Percentiles rank a stretch among this genome's conserved stretches.
phyloP scores from a whole-genome alignment of 331 rosid species.

The Malus hybrid region DNA sequence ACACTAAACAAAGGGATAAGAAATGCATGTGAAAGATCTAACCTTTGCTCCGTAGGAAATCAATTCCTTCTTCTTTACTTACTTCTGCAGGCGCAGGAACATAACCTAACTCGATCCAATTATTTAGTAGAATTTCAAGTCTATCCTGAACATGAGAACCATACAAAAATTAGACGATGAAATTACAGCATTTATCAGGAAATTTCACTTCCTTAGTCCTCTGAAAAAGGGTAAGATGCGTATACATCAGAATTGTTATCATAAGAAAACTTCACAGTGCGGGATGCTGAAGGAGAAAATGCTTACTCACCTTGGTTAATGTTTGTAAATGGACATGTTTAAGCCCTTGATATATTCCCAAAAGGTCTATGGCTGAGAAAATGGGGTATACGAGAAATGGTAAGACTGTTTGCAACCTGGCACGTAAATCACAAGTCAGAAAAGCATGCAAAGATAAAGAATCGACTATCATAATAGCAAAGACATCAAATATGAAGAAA shows the following conservation, averaged over 20 bases:
- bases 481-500: neutral
- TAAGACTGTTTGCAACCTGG: constrained; percentile 56
- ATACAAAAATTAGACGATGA: constrained; percentile 3
- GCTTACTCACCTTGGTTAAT: constrained; percentile 57
- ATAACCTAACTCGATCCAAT: constrained; percentile 66
- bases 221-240: neutral
- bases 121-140: constrained; percentile 73
- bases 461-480: neutral
- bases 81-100: constrained; percentile 85
- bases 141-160: constrained; percentile 58
- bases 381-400: constrained; percentile 64
- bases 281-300: neutral
- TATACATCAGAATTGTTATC: neutral
- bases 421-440: constrained; percentile 17
- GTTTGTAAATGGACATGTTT: constrained; percentile 81
- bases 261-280: neutral
- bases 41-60: constrained; percentile 61
- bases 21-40: constrained; percentile 1
- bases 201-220: neutral
- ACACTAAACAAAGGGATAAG: neutral
- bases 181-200: neutral
- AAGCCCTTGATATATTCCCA: constrained; percentile 82
- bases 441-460: neutral
- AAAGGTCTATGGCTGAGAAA: constrained; percentile 74
- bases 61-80: constrained; percentile 70